phyloP scores from a whole-genome alignment of 495 filamentous ascomycete genomes.

The Pseudotulostoma volvatum region DNA sequence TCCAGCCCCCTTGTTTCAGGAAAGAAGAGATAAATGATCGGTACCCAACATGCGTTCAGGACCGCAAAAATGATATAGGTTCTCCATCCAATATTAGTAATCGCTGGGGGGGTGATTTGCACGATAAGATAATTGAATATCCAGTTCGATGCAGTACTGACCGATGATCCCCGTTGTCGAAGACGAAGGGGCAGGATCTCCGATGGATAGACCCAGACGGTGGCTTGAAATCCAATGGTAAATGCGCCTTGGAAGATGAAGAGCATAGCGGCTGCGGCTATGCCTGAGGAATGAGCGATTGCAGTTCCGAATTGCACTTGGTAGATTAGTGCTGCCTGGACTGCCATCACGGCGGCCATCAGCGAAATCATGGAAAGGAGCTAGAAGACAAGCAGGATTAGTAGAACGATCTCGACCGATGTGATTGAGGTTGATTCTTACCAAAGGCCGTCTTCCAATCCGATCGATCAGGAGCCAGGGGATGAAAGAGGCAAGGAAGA shows the following conservation, averaged over 20 bases:
- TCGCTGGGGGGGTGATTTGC: conserved; percentile 25
- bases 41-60: conserved; percentile 53
- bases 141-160: conserved; percentile 17
- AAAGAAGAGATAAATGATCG: conserved; percentile 59
- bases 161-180: conserved; percentile 17
- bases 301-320: conserved; percentile 8
- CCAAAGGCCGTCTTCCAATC: conserved; percentile 9
- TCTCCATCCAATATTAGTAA: conserved; percentile 21
- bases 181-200: conserved; percentile 17
- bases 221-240: conserved; percentile 14
- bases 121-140: conserved; percentile 23
- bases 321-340: conserved; percentile 9
- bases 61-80: conserved; percentile 33
- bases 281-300: conserved; percentile 2
- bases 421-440: conserved; percentile 9
- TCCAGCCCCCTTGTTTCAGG: conserved; percentile 49
- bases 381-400: neutral
- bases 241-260: conserved; percentile 16
- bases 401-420: conserved; percentile 5
- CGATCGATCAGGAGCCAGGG: conserved; percentile 15
- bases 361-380: conserved; percentile 11
- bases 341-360: conserved; percentile 12
- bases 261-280: conserved; percentile 11
- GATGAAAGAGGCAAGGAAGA: conserved; percentile 15
- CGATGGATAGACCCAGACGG: conserved; percentile 19